A percentile compares a stretch with the other conserved stretches of the same genome.
phyloP scores from a whole-genome alignment of 352 stramenopile species.

The Phytophthora pisi region DNA sequence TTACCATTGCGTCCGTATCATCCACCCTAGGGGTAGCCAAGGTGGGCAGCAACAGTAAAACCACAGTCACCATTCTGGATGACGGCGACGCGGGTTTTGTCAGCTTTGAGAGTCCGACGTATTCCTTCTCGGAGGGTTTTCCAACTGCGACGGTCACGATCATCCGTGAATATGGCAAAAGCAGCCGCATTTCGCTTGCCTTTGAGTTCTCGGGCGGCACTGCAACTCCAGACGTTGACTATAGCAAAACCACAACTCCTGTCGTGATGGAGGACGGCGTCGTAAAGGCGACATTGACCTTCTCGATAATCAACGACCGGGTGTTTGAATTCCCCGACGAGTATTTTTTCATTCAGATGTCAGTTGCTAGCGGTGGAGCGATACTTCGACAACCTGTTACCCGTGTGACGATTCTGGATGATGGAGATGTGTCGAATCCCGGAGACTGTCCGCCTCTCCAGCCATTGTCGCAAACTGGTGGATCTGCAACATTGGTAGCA shows the following conservation, averaged over 20 bases:
- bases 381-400: constrained; percentile 15
- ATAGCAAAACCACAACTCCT: constrained; percentile 32
- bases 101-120: constrained; percentile 42
- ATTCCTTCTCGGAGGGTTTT: constrained; percentile 43
- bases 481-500: constrained; percentile 39
- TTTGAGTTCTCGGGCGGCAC: constrained; percentile 50
- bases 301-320: constrained; percentile 69
- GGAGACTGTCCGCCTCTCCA: constrained; percentile 31
- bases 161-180: constrained; percentile 53
- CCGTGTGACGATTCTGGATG: constrained; percentile 57
- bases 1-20: constrained; percentile 36
- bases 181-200: constrained; percentile 36
- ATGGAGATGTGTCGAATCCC: constrained; percentile 52
- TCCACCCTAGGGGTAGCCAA: constrained; percentile 22
- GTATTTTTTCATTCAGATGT: constrained; percentile 46
- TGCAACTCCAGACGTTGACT: constrained; percentile 52
- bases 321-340: constrained; percentile 61
- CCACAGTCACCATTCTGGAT: constrained; percentile 58
- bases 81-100: constrained; percentile 67
- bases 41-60: constrained; percentile 42
- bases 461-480: constrained; percentile 41
- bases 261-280: constrained; percentile 50
- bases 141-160: constrained; percentile 43
- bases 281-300: constrained; percentile 37
- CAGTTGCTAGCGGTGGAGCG: constrained; percentile 34